Evolutionary conservation across 306 rosid genomes (phyloP), one percentile per base, ranked within the genome.

Genomic region (Psophocarpus tetragonolobus): DNA sequence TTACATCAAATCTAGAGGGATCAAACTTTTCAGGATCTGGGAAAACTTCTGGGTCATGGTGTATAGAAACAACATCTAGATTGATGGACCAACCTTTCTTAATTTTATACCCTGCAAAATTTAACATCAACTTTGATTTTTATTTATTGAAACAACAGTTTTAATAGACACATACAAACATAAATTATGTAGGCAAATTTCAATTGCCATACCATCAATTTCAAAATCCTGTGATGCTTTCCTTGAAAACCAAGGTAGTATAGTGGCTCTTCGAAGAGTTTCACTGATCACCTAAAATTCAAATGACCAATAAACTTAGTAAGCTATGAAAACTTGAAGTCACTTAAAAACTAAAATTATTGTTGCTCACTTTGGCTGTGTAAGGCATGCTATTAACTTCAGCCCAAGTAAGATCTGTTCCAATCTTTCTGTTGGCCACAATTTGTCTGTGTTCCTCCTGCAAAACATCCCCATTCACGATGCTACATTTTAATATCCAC

Each of bases 31-130:
- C 21, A 17, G 97, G 97, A 81, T 90, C 74, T 5, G 88, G 89
- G 78, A 91, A 91, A 33, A 83, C 85, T 65, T 77, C 50, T 0
- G 93, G 85, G 42, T 93, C 91, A 71, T 93, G 97, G 72, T 91
- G 98, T 79, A 93, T 93, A 10, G 97, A 93, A 74, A 93, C 95
- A 27, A 91, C 97, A 83, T 93, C 98, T 80, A 93, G 71, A 29
- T 89, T 93, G 20, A 91, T 24, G 4, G 97, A 93, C 95, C 98
- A 93, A 6, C 92, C 93, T 87, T 89, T 93, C 90, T 90, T 80
- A 57, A 93, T 88, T 61, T 86, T 83, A 42, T 63, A 91, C 58
- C 97, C 98, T 91, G 85, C 68, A 80, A 56, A 64, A 42, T 71
- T 45, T 51, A 42, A 73, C 60, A 78, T 8, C 44, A 77, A 42